Evolutionary conservation across 2,329 filamentous ascomycete species (phyloP), one percentile per base, ranked within the genome.

Genomic region (Beauveria pseudobassiana): DNA sequence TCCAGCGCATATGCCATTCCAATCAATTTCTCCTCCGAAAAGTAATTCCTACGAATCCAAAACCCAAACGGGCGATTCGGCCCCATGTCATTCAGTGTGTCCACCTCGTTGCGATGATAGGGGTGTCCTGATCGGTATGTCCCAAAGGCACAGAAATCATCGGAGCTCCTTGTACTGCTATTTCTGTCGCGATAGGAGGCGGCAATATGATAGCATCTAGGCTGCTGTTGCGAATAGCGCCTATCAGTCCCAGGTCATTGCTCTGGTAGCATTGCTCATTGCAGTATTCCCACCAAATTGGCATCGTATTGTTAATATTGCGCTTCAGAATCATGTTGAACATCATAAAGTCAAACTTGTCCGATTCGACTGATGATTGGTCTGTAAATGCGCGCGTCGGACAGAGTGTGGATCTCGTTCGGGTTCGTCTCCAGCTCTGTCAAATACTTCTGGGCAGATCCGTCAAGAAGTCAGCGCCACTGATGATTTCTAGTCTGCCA

Each of bases 1-100:
- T 91, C 87, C 72, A 85, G 89, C 4, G 84, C 86, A 75, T 87
- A 89, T 7, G 86, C 87, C 68, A 86, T 80, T 0, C 82, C 83
- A 62, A 90, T 82, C 65, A 91, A 68, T 34, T 72, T 77, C 67
- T 81, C 82, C 70, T 90, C 87, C 42, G 78, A 82, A 75, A 83
- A 90, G 54, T 78, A 78, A 3, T 72, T 0, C 86, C 88, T 51
- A 88, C 74, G 66, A 90, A 89, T 8, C 78, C 78, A 12, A 12
- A 90, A 72, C 0, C 87, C 87, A 69, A 89, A 85, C 24, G 78
- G 78, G 26, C 84, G 70, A 20, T 82, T 82, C 0, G 86, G 85
- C 0, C 75, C 85, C 0, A 73, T 75, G 0, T 73, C 71, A 9
- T 84, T 80, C 8, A 88, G 71, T n/a, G 80, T 76, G 0, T 82